Base-by-base conservation (phyloP, 768 basidiomycete species). In the Russula ochroleuca region DNA sequence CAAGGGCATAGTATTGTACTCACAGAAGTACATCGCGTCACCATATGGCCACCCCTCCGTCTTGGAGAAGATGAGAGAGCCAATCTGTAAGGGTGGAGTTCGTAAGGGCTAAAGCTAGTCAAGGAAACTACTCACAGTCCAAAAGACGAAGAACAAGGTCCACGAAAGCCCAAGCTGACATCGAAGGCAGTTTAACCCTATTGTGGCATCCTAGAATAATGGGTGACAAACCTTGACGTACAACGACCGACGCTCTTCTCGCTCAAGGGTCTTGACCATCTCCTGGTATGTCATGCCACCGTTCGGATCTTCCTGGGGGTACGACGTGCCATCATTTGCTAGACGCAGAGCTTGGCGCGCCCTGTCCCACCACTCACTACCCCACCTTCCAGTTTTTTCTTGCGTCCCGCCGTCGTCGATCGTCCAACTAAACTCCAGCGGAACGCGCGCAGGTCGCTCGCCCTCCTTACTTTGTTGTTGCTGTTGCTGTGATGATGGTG, bases 21-120 rank as follows among this genome's bases (percentile, higher is more conserved):
- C 62, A 88, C 90, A 91, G 69, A 91, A 92, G 70, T 91, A 92
- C 62, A 88, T 69, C 0, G 88, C 79, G 17, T 70, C 65, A 1
- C 85, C 86, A 70, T 83, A 90, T 0, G 73, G 48, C 90, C 90
- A 92, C 1, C 75, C 75, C 71, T 92, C 90, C 0, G 88, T 89
- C n/a, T 72, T 70, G 70, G 75, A 79, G 67, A 92, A 92, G 47
- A 91, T 83, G 1, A 77, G 79, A 4, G 86, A 81, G 3, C 90
- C 90, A n/a, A 81, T 75, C 86, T 88, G 52, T 37, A 21, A n/a
- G 37, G 21, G 33, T 51, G n/a, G 11, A 55, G 41, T 28, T 15
- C 51, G 6, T 15, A 17, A 19, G 13, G 47, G 6, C 21, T 15
- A 37, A 40, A n/a, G n/a, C 23, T 14, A 7, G 28, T 63, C 57